Evolutionary conservation across 306 rosid species (phyloP).

Genomic region (Parietaria judaica): DNA sequence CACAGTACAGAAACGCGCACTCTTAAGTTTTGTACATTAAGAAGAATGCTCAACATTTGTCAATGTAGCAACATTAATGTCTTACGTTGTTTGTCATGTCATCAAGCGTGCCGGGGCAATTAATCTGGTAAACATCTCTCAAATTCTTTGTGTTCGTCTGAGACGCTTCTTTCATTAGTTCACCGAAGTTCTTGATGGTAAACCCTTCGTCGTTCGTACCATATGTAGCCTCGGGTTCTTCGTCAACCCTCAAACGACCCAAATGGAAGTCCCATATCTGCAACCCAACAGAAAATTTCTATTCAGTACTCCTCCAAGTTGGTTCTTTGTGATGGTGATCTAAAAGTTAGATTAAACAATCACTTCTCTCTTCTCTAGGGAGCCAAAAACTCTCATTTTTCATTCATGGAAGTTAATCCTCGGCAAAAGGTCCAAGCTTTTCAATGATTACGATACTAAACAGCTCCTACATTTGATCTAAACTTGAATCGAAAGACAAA

Average conservation of each 20-base stretch:
- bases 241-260: slow-evolving; percentile 36
- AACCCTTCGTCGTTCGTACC: slow-evolving; percentile 32
- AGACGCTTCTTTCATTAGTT: slow-evolving; percentile 36
- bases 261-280: slow-evolving; percentile 66
- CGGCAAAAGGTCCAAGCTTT: no score
- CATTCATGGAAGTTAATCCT: not conserved
- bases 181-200: slow-evolving; percentile 34
- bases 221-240: slow-evolving; percentile 38
- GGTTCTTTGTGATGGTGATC: no score
- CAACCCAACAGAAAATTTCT: slow-evolving; percentile 16
- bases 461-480: not conserved
- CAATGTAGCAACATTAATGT: not conserved
- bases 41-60: no score
- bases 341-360: no score
- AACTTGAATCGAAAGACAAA: not conserved
- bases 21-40: no score
- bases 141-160: slow-evolving; percentile 25
- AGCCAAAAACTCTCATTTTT: no score
- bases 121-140: slow-evolving; percentile 33
- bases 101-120: slow-evolving; percentile 25
- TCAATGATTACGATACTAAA: not conserved
- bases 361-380: no score
- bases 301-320: not conserved
- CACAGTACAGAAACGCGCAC: not conserved
- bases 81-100: slow-evolving; percentile 40